Evolutionary conservation across 768 basidiomycete species (phyloP), one percentile per base, ranked within the genome.

Genomic region (Dentipellis sp.): DNA sequence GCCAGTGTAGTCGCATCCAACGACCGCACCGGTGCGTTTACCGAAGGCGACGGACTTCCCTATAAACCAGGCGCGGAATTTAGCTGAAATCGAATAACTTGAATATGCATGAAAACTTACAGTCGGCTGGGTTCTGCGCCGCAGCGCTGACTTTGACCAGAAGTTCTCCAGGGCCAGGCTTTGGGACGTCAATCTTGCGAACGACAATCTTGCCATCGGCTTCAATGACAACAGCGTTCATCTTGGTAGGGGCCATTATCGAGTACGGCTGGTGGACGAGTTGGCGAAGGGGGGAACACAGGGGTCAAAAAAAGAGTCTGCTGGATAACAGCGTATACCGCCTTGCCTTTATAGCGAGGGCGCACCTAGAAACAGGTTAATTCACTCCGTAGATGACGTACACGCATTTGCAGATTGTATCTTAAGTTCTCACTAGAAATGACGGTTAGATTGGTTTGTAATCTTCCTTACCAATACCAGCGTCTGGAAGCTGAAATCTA

Each of bases 1-100:
- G n/a, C 62, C 60, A 7, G 60, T 46, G 36, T 53, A 61, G 56
- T 63, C 62, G 16, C 47, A 38, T 5, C 62, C 60, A 17, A 52
- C 2, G 6, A 59, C 50, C 4, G 22, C 55, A 11, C 58, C 60
- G 21, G 49, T 11, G 51, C 23, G 9, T 22, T 16, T 52, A 4
- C 48, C 48, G 48, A n/a, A 14, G 29, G 37, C 34, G 1, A 34
- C 34, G 0, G 51, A 36, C 23, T 52, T 52, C 51, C 51, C 51
- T 52, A 16, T 23, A 50, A 29, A 23, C 29, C 17, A 19, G 42
- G 42, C 42, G 19, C 7, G 42, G 42, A n/a, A 45, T 45, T 45
- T 19, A 45, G n/a, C 19, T n/a, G 11, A 12, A 12, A 10, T 19
- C 8, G 17, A 37, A 50, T 29, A 16, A 35, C 22, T 8, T 3